Conservation (phyloP, 2,329 filamentous ascomycete genomes). For the Bretziella fagacearum region DNA sequence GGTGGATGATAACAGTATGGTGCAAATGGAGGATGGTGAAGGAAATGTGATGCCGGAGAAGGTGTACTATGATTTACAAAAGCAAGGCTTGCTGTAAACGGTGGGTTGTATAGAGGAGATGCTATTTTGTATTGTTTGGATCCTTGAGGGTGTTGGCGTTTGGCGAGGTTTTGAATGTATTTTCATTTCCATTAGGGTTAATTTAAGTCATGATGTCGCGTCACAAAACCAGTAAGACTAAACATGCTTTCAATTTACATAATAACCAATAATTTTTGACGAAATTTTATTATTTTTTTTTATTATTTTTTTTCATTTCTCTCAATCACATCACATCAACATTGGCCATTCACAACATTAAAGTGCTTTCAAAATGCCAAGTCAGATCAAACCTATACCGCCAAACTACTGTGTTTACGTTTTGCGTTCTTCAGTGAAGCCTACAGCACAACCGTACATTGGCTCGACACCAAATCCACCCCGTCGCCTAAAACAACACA, state of each 20-base stretch:
- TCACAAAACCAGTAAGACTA: not conserved
- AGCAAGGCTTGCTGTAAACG: conserved; percentile 62
- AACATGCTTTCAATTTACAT: not conserved
- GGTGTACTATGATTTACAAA: conserved; percentile 89
- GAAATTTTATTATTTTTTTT: not conserved
- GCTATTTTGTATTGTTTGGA: not conserved
- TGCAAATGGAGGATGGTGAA: conserved; percentile 96
- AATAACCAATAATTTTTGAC: not conserved
- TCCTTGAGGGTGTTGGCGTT: conserved; percentile 1
- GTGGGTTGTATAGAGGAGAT: not conserved
- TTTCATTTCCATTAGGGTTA: conserved; percentile 10
- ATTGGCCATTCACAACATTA: too few relatives aligned
- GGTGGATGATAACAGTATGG: conserved; percentile 62
- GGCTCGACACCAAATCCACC: conserved; percentile 83
- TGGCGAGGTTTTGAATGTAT: not conserved
- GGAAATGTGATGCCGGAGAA: conserved; percentile 99
- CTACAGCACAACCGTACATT: conserved; percentile 51
- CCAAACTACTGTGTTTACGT: conserved; percentile 90
- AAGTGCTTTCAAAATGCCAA: conserved; percentile 24
- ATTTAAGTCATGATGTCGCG: not conserved
- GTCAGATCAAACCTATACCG: conserved; percentile 46
- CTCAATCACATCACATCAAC: not conserved
- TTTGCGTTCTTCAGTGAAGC: conserved; percentile 62
- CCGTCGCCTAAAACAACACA: conserved; percentile 76
- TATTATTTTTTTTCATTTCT: not conserved